phyloP scores from a whole-genome alignment of 352 stramenopile species.

The Phytophthora sansomeana region DNA sequence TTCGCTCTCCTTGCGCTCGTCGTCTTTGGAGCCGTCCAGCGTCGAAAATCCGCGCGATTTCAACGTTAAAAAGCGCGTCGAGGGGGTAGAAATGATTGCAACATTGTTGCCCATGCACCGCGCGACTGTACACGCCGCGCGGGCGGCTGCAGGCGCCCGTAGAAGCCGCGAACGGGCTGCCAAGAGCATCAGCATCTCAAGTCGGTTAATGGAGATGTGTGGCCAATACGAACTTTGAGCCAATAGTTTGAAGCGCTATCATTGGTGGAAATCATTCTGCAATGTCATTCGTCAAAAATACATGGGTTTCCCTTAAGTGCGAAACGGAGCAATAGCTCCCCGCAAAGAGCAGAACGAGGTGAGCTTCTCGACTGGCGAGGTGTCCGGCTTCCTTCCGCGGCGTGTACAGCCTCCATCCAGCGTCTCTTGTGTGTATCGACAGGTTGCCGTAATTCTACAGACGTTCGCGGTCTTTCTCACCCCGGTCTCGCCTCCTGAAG shows the following conservation, averaged over 20 bases:
- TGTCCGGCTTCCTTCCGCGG: background rate
- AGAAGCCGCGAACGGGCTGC: slow-evolving; percentile 22
- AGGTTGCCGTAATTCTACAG: slow-evolving; percentile 10
- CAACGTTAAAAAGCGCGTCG: background rate
- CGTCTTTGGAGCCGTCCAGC: slow-evolving; percentile 9
- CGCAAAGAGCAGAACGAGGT: slow-evolving; percentile 11
- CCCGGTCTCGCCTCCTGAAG: background rate
- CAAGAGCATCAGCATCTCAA: slow-evolving; percentile 33
- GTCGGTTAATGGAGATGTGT: slow-evolving; percentile 9
- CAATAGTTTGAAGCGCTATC: background rate
- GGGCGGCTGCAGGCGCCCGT: background rate
- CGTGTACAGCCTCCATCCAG: slow-evolving; percentile 20
- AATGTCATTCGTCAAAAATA: background rate
- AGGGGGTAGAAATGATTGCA: background rate
- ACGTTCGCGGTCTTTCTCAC: slow-evolving; percentile 13
- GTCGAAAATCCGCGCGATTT: slow-evolving; percentile 25
- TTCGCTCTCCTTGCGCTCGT: slow-evolving; percentile 29
- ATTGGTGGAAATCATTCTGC: slow-evolving; percentile 14
- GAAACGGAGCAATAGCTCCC: slow-evolving; percentile 24
- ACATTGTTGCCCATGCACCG: slow-evolving; percentile 7
- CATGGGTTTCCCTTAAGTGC: slow-evolving; percentile 16
- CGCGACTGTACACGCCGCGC: background rate
- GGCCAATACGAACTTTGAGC: slow-evolving; percentile 5
- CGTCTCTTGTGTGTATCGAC: background rate
- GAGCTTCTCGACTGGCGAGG: slow-evolving; percentile 13